Conservation (phyloP, 2,329 filamentous ascomycete species). For the Coniochaeta hoffmannii region DNA sequence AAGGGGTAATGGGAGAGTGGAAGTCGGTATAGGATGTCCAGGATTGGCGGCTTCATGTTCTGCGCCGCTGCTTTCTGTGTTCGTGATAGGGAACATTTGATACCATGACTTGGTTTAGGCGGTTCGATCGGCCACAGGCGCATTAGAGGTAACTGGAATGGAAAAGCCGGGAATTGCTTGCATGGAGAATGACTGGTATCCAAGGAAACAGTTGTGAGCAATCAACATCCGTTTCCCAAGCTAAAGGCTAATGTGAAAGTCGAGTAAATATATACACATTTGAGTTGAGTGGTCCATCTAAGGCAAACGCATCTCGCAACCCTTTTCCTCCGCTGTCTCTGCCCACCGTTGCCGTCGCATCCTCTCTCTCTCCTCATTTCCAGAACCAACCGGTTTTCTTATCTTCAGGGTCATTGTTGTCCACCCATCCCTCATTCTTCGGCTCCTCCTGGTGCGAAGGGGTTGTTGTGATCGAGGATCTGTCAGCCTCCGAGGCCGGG, state of each 20-base stretch:
- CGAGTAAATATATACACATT: not conserved
- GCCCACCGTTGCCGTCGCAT: not conserved
- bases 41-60: not conserved
- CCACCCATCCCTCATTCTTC: not conserved
- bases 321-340: not conserved
- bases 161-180: conserved; percentile 14
- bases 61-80: not conserved
- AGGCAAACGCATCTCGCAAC: not conserved
- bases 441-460: not conserved
- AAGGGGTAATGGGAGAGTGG: too few relatives aligned
- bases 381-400: conserved; percentile 31
- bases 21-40: conserved; percentile 8
- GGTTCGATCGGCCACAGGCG: conserved; percentile 10
- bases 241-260: not conserved
- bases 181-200: too few relatives aligned
- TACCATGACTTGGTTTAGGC: conserved; percentile 10
- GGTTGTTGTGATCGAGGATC: not conserved
- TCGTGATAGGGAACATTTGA: conserved; percentile 7
- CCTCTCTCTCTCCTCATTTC: conserved; percentile 20
- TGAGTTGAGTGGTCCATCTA: not conserved
- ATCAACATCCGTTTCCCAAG: not conserved
- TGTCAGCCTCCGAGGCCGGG: conserved; percentile 3
- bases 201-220: too few relatives aligned
- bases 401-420: conserved; percentile 8
- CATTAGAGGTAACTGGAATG: conserved; percentile 13